These are phyloP conservation scores for Fusarium sp. DNA, from an alignment of 2,329 filamentous ascomycete species.

Conservation along the genomic window DNA sequence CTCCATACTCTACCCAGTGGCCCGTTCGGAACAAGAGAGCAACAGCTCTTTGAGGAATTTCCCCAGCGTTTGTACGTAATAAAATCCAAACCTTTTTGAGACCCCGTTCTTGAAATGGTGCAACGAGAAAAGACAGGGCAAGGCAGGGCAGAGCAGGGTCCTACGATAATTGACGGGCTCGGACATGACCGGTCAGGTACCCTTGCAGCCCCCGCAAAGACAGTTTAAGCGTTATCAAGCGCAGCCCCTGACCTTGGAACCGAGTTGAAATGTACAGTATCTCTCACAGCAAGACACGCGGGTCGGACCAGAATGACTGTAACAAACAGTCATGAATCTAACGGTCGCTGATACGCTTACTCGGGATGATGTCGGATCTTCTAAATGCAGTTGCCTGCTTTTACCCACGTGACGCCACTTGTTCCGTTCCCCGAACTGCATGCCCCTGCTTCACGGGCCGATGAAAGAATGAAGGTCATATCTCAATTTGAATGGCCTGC, in stretches of 20 bases:
- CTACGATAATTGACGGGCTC: conserved; percentile 16
- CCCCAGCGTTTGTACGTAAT: conserved; percentile 45
- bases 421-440: not conserved
- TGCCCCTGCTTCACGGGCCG: conserved; percentile 11
- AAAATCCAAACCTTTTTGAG: conserved; percentile 26
- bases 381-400: not conserved
- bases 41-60: conserved; percentile 27
- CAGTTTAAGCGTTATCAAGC: conserved; percentile 25
- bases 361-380: not conserved
- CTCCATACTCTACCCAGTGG: conserved; percentile 36
- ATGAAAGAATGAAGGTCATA: conserved; percentile 5
- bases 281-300: not conserved
- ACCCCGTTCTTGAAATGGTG: conserved; percentile 28
- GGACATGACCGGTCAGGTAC: conserved; percentile 42
- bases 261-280: not conserved
- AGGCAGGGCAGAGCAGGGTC: conserved; percentile 12
- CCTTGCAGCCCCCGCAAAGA: conserved; percentile 35
- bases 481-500: conserved; percentile 8
- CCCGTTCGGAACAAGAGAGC: conserved; percentile 10
- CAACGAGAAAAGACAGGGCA: conserved; percentile 13
- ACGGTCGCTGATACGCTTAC: conserved; percentile 2
- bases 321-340: conserved; percentile 1
- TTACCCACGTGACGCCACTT: not conserved
- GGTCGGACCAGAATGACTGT: not conserved
- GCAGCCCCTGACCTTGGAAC: conserved; percentile 26